phyloP scores from a whole-genome alignment of 345 rosid species.

The Aquilaria sinensis region DNA sequence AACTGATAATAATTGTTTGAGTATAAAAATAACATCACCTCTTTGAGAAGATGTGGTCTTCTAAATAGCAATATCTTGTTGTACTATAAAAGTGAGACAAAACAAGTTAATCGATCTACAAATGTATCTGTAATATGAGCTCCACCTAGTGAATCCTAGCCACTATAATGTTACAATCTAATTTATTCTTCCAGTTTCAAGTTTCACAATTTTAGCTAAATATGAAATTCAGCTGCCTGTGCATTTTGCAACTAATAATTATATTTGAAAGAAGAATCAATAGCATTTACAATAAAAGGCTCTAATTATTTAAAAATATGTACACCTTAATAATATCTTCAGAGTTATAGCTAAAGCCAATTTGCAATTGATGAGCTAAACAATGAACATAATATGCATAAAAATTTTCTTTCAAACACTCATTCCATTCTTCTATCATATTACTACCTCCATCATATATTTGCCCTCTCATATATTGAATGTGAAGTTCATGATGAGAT shows the following conservation, averaged over 20 bases:
- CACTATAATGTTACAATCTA: too few relatives aligned
- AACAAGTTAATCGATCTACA: too few relatives aligned
- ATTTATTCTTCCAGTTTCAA: too few relatives aligned
- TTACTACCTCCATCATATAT: slow-evolving; percentile 9
- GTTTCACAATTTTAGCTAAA: too few relatives aligned
- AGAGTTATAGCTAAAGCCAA: slow-evolving; percentile 6
- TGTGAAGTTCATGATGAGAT: slow-evolving; percentile 1
- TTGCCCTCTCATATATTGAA: slow-evolving; percentile 1
- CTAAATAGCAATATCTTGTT: too few relatives aligned
- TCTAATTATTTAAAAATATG: not conserved
- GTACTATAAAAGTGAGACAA: too few relatives aligned
- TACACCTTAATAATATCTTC: not conserved
- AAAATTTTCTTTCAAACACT: not conserved
- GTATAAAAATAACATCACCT: too few relatives aligned
- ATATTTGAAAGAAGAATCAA: not conserved
- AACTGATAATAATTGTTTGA: too few relatives aligned
- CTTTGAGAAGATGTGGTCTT: too few relatives aligned
- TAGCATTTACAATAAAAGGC: not conserved
- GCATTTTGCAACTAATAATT: not conserved
- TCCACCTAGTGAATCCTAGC: too few relatives aligned
- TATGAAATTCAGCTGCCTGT: too few relatives aligned
- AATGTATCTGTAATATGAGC: too few relatives aligned
- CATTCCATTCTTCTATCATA: slow-evolving; percentile 7
- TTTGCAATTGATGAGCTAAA: not conserved
- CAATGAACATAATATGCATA: slow-evolving; percentile 1